phyloP scores from a whole-genome alignment of 108 stramenopile species.

The Fistulifera pelliculosa region DNA sequence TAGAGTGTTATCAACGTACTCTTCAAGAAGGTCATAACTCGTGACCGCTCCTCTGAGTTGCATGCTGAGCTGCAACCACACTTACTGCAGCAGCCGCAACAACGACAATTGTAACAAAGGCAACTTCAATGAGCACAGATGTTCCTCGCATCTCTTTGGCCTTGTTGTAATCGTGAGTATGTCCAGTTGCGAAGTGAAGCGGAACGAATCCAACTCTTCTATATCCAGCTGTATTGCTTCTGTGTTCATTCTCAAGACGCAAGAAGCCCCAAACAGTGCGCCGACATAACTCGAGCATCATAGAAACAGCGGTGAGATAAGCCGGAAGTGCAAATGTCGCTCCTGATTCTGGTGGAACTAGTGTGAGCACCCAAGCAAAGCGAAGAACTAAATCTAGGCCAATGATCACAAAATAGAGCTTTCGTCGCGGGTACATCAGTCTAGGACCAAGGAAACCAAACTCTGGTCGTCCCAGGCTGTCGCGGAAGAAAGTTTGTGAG shows the following conservation, averaged over 20 bases:
- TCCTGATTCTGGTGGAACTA: constrained; percentile 74
- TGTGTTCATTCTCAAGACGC: constrained; percentile 84
- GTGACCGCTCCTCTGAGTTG: constrained; percentile 13
- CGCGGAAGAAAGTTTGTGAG: too few relatives aligned
- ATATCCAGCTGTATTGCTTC: constrained; percentile 69
- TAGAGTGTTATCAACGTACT: too few relatives aligned
- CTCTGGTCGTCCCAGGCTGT: constrained; percentile 35
- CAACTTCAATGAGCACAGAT: constrained; percentile 66
- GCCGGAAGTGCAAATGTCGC: constrained; percentile 74
- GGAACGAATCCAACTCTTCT: constrained; percentile 83
- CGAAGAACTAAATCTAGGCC: constrained; percentile 59
- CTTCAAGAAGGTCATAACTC: background rate
- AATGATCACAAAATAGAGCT: constrained; percentile 61
- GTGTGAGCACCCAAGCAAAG: constrained; percentile 84
- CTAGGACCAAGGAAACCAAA: constrained; percentile 71
- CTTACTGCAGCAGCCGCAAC: constrained; percentile 53
- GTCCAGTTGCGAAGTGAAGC: constrained; percentile 81
- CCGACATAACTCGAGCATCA: constrained; percentile 76
- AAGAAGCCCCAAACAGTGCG: constrained; percentile 89
- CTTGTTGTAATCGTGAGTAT: constrained; percentile 63
- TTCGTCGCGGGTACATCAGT: constrained; percentile 74
- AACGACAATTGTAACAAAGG: constrained; percentile 47
- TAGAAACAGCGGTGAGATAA: constrained; percentile 67
- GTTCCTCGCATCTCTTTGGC: constrained; percentile 56
- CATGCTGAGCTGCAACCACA: constrained; percentile 70